These are phyloP conservation scores for Auriscalpium orientale DNA, from an alignment of 768 basidiomycete species.

Conservation along the genomic window DNA sequence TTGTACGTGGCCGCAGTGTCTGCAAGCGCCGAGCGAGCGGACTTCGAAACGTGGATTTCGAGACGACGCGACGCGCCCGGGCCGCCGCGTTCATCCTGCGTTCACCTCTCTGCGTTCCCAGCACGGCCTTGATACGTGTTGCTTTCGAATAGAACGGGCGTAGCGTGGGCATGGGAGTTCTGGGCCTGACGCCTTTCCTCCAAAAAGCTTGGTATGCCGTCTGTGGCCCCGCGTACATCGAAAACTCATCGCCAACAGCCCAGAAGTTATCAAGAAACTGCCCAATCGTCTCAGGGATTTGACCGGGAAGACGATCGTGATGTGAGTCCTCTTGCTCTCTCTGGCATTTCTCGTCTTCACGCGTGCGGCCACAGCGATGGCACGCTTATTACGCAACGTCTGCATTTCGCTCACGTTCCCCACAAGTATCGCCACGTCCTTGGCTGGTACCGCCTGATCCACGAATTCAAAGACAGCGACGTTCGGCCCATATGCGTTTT, in stretches of 20 bases:
- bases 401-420: constrained; percentile 63
- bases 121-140: background rate
- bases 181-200: constrained; percentile 63
- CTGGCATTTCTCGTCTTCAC: constrained; percentile 2
- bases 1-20: background rate
- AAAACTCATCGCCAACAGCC: constrained; percentile 31
- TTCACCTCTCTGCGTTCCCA: background rate
- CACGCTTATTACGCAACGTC: constrained; percentile 76
- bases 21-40: background rate
- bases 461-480: constrained; percentile 49
- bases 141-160: background rate
- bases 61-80: background rate
- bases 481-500: constrained; percentile 71
- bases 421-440: constrained; percentile 64
- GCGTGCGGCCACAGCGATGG: constrained; percentile 51
- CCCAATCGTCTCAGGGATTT: constrained; percentile 58
- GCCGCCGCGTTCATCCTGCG: background rate
- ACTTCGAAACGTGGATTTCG: constrained; percentile 2
- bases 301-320: constrained; percentile 61
- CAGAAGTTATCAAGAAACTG: constrained; percentile 53
- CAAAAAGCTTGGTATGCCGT: constrained; percentile 51
- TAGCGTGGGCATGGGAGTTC: constrained; percentile 53
- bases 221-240: background rate
- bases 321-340: constrained; percentile 38
- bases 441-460: constrained; percentile 68